Conservation (phyloP, 2,329 filamentous ascomycete species). For the Verticillium dahliae region DNA sequence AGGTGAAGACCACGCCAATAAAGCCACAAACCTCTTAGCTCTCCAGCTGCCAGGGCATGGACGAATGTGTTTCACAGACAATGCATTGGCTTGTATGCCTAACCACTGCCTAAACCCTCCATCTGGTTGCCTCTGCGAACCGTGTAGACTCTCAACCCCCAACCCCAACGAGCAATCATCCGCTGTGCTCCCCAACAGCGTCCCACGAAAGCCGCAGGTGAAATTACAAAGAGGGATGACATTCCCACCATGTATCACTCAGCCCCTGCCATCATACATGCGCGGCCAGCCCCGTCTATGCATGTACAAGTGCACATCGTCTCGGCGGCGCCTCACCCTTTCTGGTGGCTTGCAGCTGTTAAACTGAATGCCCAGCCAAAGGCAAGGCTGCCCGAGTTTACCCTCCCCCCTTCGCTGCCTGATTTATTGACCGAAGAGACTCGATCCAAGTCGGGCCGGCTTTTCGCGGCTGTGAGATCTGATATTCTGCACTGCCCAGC, state of each 20-base stretch:
- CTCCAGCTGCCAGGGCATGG: no score
- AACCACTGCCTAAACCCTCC: background rate
- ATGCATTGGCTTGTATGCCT: background rate
- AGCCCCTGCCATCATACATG: background rate
- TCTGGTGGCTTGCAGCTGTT: background rate
- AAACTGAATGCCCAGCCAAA: background rate
- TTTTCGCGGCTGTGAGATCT: background rate
- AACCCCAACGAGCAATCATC: background rate
- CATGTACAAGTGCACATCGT: background rate
- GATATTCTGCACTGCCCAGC: background rate
- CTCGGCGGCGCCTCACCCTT: background rate
- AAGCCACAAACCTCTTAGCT: no score
- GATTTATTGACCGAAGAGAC: background rate
- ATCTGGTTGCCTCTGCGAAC: background rate
- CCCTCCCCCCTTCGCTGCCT: background rate
- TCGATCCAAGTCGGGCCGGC: background rate
- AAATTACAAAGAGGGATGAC: background rate
- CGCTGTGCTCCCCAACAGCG: background rate
- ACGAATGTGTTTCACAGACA: no score
- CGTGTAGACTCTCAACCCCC: background rate
- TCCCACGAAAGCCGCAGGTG: background rate
- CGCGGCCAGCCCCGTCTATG: background rate
- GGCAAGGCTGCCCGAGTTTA: background rate
- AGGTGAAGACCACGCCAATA: no score
- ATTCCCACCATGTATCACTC: background rate